Evolutionary conservation across 2,329 filamentous ascomycete species (phyloP).

Genomic region (Tympanopsis confertula): DNA sequence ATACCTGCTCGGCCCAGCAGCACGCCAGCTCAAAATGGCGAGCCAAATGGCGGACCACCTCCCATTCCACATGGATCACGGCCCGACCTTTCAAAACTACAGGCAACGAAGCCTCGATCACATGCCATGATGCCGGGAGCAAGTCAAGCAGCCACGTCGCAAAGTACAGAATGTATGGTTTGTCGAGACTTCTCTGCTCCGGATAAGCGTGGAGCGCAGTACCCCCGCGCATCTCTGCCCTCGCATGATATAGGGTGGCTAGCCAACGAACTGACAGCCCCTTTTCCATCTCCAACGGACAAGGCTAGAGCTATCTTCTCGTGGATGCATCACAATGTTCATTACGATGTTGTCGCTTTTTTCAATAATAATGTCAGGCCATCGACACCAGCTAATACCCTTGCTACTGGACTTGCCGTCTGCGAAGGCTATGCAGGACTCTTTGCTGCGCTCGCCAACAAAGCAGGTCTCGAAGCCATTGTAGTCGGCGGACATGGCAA

Average conservation of each 20-base stretch:
- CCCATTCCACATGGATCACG: constrained; percentile 36
- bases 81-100: constrained; percentile 43
- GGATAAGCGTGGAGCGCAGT: constrained; percentile 45
- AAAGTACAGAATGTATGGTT: constrained; percentile 32
- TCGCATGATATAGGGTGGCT: constrained; percentile 42
- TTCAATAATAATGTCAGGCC: constrained; percentile 36
- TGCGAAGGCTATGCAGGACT: constrained; percentile 52
- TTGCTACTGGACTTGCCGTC: constrained; percentile 45
- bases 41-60: background rate
- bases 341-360: constrained; percentile 44
- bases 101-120: constrained; percentile 34
- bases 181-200: constrained; percentile 51
- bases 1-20: too few species aligned
- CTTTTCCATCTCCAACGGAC: constrained; percentile 47
- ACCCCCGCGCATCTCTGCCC: constrained; percentile 42
- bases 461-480: constrained; percentile 43
- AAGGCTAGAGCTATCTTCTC: constrained; percentile 52
- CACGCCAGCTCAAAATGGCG: too few species aligned
- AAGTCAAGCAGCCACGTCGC: constrained; percentile 7
- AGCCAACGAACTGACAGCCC: constrained; percentile 42
- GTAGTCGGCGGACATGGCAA: constrained; percentile 46
- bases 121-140: constrained; percentile 10
- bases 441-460: constrained; percentile 42
- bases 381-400: constrained; percentile 40
- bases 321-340: constrained; percentile 55